These are phyloP conservation scores for Saturnispora gosingensis DNA, from an alignment of 805 yeast species.

Conservation along the genomic window DNA sequence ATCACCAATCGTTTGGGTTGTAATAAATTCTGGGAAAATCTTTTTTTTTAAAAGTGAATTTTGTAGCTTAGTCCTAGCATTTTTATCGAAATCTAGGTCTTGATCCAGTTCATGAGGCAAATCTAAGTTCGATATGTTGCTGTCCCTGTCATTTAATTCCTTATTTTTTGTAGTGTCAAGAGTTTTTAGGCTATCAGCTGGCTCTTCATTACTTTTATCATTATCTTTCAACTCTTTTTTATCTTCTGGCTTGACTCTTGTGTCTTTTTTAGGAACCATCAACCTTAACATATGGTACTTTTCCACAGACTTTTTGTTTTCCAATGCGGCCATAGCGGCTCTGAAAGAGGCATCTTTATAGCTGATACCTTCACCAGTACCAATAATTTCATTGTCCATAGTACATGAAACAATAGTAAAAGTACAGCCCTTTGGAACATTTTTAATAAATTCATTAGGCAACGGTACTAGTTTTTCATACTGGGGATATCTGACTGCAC, in stretches of 20 bases:
- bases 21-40: slow-evolving; percentile 27
- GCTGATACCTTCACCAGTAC: slow-evolving; percentile 62
- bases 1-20: not conserved
- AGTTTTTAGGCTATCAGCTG: not conserved
- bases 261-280: slow-evolving; percentile 34
- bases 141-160: not conserved
- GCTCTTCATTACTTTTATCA: not conserved
- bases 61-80: slow-evolving; percentile 7
- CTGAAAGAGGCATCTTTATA: slow-evolving; percentile 69
- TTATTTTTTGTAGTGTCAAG: not conserved
- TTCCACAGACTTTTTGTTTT: slow-evolving; percentile 48
- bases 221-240: not conserved
- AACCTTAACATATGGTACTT: slow-evolving; percentile 53
- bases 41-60: slow-evolving; percentile 6
- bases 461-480: slow-evolving; percentile 34
- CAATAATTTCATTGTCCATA: slow-evolving; percentile 58
- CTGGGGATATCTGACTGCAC: slow-evolving; percentile 53
- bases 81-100: slow-evolving; percentile 1
- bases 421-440: slow-evolving; percentile 25
- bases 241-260: slow-evolving; percentile 11
- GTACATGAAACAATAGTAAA: slow-evolving; percentile 39
- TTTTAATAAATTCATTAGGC: not conserved
- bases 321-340: slow-evolving; percentile 78
- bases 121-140: not conserved
- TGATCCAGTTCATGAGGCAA: not conserved